Evolutionary conservation across 208 protist genomes (phyloP), one percentile per base, ranked within the genome.

Genomic region (Trichomonas tenax): DNA sequence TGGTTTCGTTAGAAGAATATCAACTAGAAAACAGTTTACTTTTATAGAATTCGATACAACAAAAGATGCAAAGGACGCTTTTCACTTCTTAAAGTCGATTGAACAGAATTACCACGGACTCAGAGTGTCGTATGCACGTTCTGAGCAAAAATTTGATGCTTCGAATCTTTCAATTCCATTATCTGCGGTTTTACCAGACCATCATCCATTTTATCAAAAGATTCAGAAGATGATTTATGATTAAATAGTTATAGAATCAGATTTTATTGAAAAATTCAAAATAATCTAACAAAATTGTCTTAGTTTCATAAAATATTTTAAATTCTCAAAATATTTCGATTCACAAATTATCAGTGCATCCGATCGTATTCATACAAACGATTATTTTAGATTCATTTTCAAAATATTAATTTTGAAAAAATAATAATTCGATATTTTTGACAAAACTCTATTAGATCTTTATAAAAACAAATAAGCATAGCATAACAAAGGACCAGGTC

Each of bases 21-120:
- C 82, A 44, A 40, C n/a, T 9, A 89, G 36, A 46, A 89, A 40
- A 17, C n/a, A 89, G 4, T 89, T 89, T 48, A 40, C 82, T 46
- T 89, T 89, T 89, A 40, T 89, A 31, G 82, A 89, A 38, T 89
- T 89, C 40, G 82, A 89, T 89, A 89, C 82, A 89, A n/a, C 23
- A 8, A 40, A 89, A 46, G 82, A 89, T 89, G 82, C 82, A 44
- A 31, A 46, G 48, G 36, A 89, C 48, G 82, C 34, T 41, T 41
- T 84, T 34, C 26, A 84, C 31, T 17, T 15, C 26, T 84, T 84
- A 17, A 84, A 84, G 34, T 72, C 58, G 3, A n/a, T 72, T 72
- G 34, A 84, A 41, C 26, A 84, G 34, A 9, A 36, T 41, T 84
- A 84, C 41, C 34, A 84, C 6, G 26, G 81, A 40, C 34, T 84